Conservation (phyloP, 176 grass and related monocot species). For the Triticum timopheevii region DNA sequence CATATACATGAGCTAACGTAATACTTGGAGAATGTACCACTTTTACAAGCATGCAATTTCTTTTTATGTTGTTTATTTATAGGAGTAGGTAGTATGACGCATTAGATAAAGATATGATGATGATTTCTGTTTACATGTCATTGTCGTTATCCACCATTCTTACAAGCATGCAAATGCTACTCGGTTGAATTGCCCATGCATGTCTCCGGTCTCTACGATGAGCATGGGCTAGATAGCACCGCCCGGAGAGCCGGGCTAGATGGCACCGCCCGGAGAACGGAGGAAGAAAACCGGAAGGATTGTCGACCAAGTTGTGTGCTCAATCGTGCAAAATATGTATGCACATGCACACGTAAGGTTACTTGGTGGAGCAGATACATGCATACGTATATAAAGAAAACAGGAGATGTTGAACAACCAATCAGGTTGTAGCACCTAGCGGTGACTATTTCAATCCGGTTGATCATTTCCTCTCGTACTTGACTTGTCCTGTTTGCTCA, state of each 20-base stretch:
- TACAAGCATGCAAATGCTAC: not conserved
- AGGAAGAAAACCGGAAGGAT: not conserved
- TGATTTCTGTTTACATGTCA: not conserved
- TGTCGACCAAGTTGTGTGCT: not conserved
- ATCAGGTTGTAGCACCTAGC: not conserved
- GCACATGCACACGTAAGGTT: slow-evolving; percentile 2
- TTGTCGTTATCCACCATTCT: not conserved
- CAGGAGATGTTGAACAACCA: not conserved
- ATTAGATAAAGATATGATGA: not conserved
- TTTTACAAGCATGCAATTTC: not conserved
- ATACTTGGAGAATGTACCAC: not conserved
- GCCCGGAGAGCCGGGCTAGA: not conserved
- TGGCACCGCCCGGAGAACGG: not conserved
- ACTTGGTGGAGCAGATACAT: not conserved
- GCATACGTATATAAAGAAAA: not conserved
- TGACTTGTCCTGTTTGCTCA: not conserved
- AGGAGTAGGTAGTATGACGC: not conserved
- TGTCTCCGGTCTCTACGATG: not conserved
- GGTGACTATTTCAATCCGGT: not conserved
- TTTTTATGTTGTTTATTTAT: not conserved
- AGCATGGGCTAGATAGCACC: not conserved
- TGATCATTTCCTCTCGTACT: not conserved
- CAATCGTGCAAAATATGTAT: not conserved
- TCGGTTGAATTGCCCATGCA: not conserved
- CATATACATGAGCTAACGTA: not conserved